Conservation (phyloP, 2,329 filamentous ascomycete species). For the Acrodontium crateriforme region DNA sequence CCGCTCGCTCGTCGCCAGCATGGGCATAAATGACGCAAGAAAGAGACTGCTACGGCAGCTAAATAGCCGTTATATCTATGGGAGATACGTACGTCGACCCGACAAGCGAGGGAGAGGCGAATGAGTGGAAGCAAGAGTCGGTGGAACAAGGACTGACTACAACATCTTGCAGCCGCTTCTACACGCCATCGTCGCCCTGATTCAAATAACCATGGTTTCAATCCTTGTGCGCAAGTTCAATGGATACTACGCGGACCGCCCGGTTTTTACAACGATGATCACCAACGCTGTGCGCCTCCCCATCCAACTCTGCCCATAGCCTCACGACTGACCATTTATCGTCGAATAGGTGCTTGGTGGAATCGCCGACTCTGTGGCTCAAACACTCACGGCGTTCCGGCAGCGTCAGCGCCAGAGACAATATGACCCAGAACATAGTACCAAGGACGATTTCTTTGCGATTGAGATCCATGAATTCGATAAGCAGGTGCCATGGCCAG, state of each 20-base stretch:
- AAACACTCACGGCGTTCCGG: constrained; percentile 75
- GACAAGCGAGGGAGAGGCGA: constrained; percentile 1
- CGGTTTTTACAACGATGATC: constrained; percentile 98
- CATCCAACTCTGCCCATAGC: constrained; percentile 1
- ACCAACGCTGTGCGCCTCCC: constrained; percentile 65
- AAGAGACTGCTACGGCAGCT: constrained; percentile 47
- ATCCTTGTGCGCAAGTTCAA: constrained; percentile 81
- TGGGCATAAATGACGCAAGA: constrained; percentile 27
- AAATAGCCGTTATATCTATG: constrained; percentile 61
- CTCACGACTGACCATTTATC: constrained; percentile 6
- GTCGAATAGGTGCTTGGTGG: constrained; percentile 64
- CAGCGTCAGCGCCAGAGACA: constrained; percentile 32
- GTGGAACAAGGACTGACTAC: neutral
- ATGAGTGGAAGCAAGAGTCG: neutral
- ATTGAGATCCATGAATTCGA: constrained; percentile 85
- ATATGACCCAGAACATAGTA: constrained; percentile 45
- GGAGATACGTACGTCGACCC: constrained; percentile 50
- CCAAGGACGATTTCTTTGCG: constrained; percentile 56
- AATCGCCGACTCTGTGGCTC: constrained; percentile 90
- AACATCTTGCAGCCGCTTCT: constrained; percentile 82
- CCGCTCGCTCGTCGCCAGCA: no score
- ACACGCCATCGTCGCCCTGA: constrained; percentile 68
- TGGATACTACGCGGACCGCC: constrained; percentile 80
- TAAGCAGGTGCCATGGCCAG: constrained; percentile 56
- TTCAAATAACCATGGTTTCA: constrained; percentile 78